Percentiles rank a stretch among this genome's conserved stretches.
phyloP scores from a whole-genome alignment of 169 alveolate species.

The Cryptosporidium xiaoi region DNA sequence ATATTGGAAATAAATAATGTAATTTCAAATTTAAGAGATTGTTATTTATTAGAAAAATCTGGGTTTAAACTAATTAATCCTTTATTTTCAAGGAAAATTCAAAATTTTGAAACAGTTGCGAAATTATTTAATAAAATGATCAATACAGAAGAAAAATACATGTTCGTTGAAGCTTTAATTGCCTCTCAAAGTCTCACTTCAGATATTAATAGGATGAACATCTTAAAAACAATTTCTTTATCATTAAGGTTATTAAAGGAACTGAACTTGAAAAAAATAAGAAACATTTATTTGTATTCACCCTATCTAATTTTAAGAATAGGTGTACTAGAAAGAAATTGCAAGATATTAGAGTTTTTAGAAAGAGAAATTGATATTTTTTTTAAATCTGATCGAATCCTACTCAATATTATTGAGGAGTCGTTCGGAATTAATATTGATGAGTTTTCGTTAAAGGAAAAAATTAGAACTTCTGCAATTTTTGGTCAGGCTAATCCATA shows the following conservation, averaged over 20 bases:
- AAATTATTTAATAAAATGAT: background rate
- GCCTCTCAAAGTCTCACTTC: background rate
- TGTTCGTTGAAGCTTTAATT: conserved; percentile 1
- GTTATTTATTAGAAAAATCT: background rate
- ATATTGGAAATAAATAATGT: background rate
- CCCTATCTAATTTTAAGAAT: conserved; percentile 40
- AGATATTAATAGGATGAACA: conserved; percentile 1
- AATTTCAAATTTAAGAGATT: conserved; percentile 2
- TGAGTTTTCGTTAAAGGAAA: background rate
- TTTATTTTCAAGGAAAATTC: background rate
- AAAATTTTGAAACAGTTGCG: background rate
- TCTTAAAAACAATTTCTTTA: conserved; percentile 23
- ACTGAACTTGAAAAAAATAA: background rate
- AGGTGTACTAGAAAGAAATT: conserved; percentile 3
- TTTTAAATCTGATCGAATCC: conserved; percentile 5
- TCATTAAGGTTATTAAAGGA: conserved; percentile 28
- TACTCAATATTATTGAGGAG: conserved; percentile 19
- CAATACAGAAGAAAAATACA: conserved; percentile 12
- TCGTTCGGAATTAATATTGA: conserved; percentile 41
- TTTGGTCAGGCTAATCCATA: conserved; percentile 65
- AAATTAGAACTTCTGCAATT: conserved; percentile 14
- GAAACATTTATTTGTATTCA: background rate
- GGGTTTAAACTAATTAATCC: background rate
- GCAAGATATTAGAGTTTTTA: conserved; percentile 2
- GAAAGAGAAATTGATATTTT: conserved; percentile 29